Conservation (phyloP, 1,284 basidiomycete genomes). For the Pyrrhoderma lamaoense region DNA sequence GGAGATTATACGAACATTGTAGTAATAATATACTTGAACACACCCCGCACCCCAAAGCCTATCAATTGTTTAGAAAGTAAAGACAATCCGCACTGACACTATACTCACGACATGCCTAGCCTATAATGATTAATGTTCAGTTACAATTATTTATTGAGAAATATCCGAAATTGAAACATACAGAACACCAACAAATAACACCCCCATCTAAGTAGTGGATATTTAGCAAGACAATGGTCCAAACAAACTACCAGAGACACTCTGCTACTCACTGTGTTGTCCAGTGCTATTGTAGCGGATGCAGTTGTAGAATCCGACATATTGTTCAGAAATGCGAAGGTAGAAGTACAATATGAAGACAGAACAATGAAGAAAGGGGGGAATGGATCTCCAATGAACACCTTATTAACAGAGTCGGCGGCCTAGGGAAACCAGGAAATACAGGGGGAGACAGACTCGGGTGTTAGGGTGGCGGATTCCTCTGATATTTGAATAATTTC, state of each 20-base stretch:
- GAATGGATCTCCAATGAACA: too few species aligned
- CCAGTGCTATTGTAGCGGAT: not conserved
- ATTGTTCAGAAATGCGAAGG: too few species aligned
- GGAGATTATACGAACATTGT: conserved; percentile 3
- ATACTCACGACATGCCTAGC: not conserved
- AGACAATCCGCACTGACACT: not conserved
- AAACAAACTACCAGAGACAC: not conserved
- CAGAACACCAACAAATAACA: conserved; percentile 2
- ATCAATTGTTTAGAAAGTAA: not conserved
- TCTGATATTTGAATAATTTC: too few species aligned
- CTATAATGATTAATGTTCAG: too few species aligned
- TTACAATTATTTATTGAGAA: conserved; percentile 1
- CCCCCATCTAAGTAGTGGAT: conserved; percentile 1
- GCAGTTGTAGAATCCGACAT: not conserved
- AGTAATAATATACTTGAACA: conserved; percentile 16
- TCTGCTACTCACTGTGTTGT: conserved; percentile 4
- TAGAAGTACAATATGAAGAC: too few species aligned
- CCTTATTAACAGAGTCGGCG: too few species aligned
- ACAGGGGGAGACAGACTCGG: too few species aligned
- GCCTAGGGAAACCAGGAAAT: too few species aligned
- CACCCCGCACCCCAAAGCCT: conserved; percentile 10
- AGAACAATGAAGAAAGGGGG: too few species aligned
- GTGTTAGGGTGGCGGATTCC: too few species aligned
- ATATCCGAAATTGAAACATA: not conserved
- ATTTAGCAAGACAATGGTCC: not conserved